phyloP scores from a whole-genome alignment of 768 basidiomycete genomes.

The Auricularia cornea region DNA sequence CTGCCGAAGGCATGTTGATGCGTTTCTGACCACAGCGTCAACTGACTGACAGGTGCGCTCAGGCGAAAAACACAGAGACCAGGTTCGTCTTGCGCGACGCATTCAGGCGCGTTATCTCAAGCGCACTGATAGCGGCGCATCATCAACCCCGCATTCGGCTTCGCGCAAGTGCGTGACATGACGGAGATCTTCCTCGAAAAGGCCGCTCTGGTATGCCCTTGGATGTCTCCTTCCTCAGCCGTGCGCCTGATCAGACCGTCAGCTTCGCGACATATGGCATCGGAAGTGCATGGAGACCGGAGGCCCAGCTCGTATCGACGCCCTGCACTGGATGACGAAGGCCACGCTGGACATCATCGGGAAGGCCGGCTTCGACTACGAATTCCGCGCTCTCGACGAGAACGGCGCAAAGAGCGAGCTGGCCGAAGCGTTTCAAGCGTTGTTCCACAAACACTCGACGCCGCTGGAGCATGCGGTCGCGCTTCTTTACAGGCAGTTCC shows the following conservation, averaged over 20 bases:
- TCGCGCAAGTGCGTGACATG: constrained; percentile 36
- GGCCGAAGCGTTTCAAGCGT: constrained; percentile 24
- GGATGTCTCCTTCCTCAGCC: background rate
- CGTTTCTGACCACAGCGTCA: background rate
- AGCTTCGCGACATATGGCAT: constrained; percentile 18
- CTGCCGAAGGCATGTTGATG: background rate
- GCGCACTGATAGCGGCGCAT: background rate
- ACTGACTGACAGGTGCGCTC: too few species aligned
- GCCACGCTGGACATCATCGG: constrained; percentile 37
- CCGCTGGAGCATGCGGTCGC: constrained; percentile 14
- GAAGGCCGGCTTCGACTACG: constrained; percentile 32
- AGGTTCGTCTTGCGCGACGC: background rate
- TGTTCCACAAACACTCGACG: constrained; percentile 15
- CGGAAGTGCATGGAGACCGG: background rate
- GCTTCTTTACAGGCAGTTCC: constrained; percentile 24
- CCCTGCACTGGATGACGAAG: constrained; percentile 26
- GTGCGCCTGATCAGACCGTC: background rate
- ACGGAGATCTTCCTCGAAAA: constrained; percentile 52
- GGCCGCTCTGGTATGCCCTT: constrained; percentile 33
- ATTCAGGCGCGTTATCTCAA: background rate
- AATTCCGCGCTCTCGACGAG: constrained; percentile 25
- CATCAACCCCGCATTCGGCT: constrained; percentile 32
- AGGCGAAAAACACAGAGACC: background rate
- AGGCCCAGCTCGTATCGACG: constrained; percentile 19
- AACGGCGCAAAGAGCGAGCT: constrained; percentile 23